Base-by-base conservation (phyloP, 768 basidiomycete species). In the Lentinula aciculospora region DNA sequence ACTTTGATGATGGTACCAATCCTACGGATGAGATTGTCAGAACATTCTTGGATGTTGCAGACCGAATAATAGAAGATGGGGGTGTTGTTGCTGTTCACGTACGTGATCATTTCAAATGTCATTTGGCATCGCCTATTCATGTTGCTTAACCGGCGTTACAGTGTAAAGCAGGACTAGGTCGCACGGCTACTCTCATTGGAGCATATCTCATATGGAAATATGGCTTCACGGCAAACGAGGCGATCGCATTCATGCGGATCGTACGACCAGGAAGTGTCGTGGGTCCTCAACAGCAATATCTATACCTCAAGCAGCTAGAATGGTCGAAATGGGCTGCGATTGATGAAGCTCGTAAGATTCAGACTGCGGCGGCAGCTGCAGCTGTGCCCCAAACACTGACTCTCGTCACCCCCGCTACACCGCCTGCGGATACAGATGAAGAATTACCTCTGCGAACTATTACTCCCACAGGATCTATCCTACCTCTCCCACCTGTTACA, bases 191-290 rank as follows among this genome's bases (percentile, higher is more conserved):
- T 3, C 78, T 99, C 59, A 96, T 99, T 60, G 97, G 97, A 34
- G 97, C 96, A 8, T 98, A 98, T 77, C 81, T 99, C 56, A 92
- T 97, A 60, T 99, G 97, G 91, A 98, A 98, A 72, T 96, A 98
- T 65, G 92, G 92, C 21, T 99, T 99, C 69, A 93, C 94, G 17
- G 96, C 96, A 1, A 83, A 86, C 51, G 93, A 98, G 72, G 97
- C 89, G 4, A 98, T 98, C 57, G 97, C 89, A 0, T 98, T 95
- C 72, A 98, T 98, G 97, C 88, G 97, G 19, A 92, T 99, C 63
- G 86, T 97, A 56, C 86, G 97, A 45, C 97, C 97, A 2, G 96
- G 94, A 5, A 89, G 88, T 58, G 92, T 94, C 44, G 93, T 95
- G 51, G 92, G 92, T 12, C 92, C 92, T 19, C 92, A 94, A 63